Evolutionary conservation across 768 basidiomycete species (phyloP).

Genomic region (Trametes cinnabarina): DNA sequence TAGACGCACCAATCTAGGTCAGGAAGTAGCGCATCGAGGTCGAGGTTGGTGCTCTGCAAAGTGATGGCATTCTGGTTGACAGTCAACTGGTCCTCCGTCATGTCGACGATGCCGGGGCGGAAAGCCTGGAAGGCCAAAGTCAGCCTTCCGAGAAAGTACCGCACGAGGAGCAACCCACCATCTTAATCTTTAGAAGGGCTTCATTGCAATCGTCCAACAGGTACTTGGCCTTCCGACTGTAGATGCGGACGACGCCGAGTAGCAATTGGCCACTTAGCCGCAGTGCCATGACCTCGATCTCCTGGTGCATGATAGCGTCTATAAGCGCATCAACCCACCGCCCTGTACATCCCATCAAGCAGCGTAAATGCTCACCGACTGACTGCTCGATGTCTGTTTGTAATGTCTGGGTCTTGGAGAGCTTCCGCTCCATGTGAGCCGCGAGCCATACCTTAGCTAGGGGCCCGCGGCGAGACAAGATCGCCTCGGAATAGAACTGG

Average conservation of each 20-base stretch:
- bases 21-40: conserved; percentile 76
- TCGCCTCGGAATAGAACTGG: conserved; percentile 91
- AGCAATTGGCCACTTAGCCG: conserved; percentile 95
- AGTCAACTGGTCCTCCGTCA: conserved; percentile 90
- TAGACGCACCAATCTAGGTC: conserved; percentile 71
- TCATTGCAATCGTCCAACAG: conserved; percentile 97
- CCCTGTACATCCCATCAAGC: no score
- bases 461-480: conserved; percentile 90
- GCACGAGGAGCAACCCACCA: conserved; percentile 49
- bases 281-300: conserved; percentile 90
- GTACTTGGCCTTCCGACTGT: conserved; percentile 97
- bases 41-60: conserved; percentile 70
- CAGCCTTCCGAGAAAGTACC: no score
- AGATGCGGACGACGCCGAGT: conserved; percentile 95
- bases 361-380: conserved; percentile 59
- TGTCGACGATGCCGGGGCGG: conserved; percentile 90
- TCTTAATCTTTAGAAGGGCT: conserved; percentile 90
- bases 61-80: conserved; percentile 90
- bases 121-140: conserved; percentile 67
- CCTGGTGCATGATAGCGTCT: conserved; percentile 94
- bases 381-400: conserved; percentile 95
- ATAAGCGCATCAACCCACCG: not conserved
- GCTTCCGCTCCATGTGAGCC: conserved; percentile 97
- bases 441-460: conserved; percentile 98
- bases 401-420: conserved; percentile 91